A percentile compares a stretch with the other conserved stretches of the same genome.
phyloP scores from a whole-genome alignment of 2,329 filamentous ascomycete species.

The Sporothrix brunneoviolacea region DNA sequence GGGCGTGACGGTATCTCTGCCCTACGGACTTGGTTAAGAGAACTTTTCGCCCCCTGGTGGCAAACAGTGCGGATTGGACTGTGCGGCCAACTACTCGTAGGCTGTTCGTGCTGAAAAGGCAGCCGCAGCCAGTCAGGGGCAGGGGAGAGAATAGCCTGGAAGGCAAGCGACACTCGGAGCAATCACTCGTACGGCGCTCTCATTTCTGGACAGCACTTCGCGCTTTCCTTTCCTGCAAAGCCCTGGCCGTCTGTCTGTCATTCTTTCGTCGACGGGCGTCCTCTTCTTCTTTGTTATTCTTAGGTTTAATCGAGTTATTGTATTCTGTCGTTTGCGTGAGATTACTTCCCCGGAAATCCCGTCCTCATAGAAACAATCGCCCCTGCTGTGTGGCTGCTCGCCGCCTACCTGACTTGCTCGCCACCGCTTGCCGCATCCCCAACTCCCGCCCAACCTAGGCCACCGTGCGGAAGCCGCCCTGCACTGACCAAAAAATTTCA shows the following conservation, averaged over 20 bases:
- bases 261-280: too few species aligned
- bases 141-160: not conserved
- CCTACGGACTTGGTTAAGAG: not conserved
- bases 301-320: too few species aligned
- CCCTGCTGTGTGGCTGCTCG: not conserved
- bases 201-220: too few species aligned
- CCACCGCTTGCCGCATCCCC: not conserved
- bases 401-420: not conserved
- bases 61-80: constrained; percentile 2
- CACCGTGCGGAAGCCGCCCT: not conserved
- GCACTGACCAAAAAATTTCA: constrained; percentile 6
- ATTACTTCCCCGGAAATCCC: too few species aligned
- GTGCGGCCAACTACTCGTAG: not conserved
- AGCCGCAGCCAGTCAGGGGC: not conserved
- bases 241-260: not conserved
- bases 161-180: too few species aligned
- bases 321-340: too few species aligned
- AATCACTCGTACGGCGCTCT: too few species aligned
- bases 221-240: not conserved
- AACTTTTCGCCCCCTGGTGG: constrained; percentile 6
- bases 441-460: too few species aligned
- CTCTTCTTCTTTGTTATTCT: too few species aligned
- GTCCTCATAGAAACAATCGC: not conserved
- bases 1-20: too few species aligned
- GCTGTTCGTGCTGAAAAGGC: not conserved